Base-by-base conservation (phyloP, 352 stramenopile genomes). In the Globisporangium sylvaticum region DNA sequence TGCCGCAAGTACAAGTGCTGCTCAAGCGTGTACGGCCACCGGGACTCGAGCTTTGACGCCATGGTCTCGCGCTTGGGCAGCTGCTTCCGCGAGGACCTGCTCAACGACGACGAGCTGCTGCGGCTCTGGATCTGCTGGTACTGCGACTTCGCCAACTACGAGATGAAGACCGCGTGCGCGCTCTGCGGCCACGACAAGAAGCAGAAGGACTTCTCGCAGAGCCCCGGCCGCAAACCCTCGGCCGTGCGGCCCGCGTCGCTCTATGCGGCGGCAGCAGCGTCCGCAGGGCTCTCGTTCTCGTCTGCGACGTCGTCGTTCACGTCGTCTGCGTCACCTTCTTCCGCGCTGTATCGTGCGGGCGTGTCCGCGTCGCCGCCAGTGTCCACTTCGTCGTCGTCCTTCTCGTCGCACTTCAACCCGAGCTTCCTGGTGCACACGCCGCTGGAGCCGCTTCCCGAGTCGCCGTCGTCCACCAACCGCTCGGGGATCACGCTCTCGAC, bases 71-170 rank as follows among this genome's bases (percentile, higher is more conserved):
- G 71, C 27, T 71, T 66, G 1, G 54, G 42, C 34, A 74, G 62
- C 58, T 77, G 67, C 64, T 88, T 81, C 62, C 77, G 73, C 27
- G 75, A 88, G 56, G 79, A 88, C 53, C 48, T 88, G 39, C 59
- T 88, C 29, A 74, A 74, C 44, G 74, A 83, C n/a, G 76, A 88
- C 32, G 79, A 88, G 64, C 65, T 86, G 15, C 57, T 74, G 58
- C 73, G 74, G 0, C 76, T 88, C 5, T 88, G 79, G 77, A 78
- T 78, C 50, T 88, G 79, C 58, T 75, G 72, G 58, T 72, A 78
- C 55, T 88, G 79, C 59, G 75, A 85, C 58, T 88, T 88, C 56
- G 77, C 75, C 65, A 88, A 88, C 72, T 88, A 86, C 67, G 76
- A 84, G 57, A 71, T 83, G 58, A 85, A 86, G 67, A 77, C 56